Percentiles rank a stretch among this genome's conserved stretches.
Conservation (phyloP, 2,329 filamentous ascomycete genomes). For the Domatiomyces globalis region DNA sequence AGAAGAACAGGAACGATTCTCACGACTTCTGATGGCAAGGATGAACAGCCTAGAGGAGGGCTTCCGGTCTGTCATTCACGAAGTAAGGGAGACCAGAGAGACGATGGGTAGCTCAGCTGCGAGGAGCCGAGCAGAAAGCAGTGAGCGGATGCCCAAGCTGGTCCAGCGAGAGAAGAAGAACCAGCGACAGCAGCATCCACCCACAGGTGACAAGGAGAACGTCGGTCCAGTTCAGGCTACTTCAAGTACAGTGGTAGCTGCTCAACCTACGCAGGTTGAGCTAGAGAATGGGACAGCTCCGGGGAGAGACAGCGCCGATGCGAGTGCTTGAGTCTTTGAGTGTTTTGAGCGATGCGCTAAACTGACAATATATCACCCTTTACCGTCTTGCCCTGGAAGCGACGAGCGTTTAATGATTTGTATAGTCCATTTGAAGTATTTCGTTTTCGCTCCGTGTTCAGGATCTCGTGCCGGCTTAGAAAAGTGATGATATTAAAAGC, state of each 20-base stretch:
- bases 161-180: not conserved
- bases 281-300: not conserved
- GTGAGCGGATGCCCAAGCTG: not conserved
- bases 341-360: too few species aligned
- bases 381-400: too few species aligned
- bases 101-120: not conserved
- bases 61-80: slow-evolving; percentile 71
- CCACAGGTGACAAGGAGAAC: too few species aligned
- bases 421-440: too few species aligned
- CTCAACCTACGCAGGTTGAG: not conserved
- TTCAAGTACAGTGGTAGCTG: not conserved
- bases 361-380: too few species aligned
- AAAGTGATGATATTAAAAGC: too few species aligned
- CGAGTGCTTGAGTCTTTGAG: not conserved
- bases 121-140: not conserved
- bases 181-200: not conserved
- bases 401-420: too few species aligned
- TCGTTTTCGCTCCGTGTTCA: too few species aligned
- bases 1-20: slow-evolving; percentile 51
- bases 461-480: too few species aligned
- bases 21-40: slow-evolving; percentile 65
- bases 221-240: too few species aligned
- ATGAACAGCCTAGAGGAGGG: slow-evolving; percentile 92
- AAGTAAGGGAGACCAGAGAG: slow-evolving; percentile 51
- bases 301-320: not conserved